These are phyloP conservation scores for Aspergillus sp. DNA, from an alignment of 2,329 filamentous ascomycete genomes.

Conservation along the genomic window DNA sequence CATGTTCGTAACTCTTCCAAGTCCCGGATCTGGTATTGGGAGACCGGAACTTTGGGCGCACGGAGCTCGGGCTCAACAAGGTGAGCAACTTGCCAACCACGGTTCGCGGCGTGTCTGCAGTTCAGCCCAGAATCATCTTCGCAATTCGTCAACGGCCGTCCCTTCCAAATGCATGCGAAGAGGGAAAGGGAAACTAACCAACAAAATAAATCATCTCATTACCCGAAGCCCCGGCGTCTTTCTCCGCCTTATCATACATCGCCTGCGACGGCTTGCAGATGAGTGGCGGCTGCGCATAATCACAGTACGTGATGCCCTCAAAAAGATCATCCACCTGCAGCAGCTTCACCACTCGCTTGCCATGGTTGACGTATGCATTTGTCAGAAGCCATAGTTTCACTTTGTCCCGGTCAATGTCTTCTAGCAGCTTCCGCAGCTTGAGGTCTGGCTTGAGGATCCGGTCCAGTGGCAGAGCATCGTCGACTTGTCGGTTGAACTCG, in stretches of 20 bases:
- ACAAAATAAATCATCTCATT: conserved; percentile 85
- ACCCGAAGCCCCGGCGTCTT: conserved; percentile 69
- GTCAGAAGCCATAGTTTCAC: conserved; percentile 93
- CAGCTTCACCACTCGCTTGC: conserved; percentile 74
- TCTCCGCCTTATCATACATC: conserved; percentile 89
- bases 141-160: conserved; percentile 15
- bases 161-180: neutral
- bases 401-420: conserved; percentile 78
- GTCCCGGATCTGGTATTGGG: conserved; percentile 71
- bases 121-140: conserved; percentile 82
- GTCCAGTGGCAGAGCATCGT: conserved; percentile 89
- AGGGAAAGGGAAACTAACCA: conserved; percentile 56
- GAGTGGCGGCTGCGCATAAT: conserved; percentile 72
- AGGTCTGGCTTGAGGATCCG: conserved; percentile 77
- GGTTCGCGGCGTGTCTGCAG: conserved; percentile 70
- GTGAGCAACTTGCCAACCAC: conserved; percentile 86
- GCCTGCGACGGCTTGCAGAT: conserved; percentile 82
- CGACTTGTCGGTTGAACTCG: conserved; percentile 91
- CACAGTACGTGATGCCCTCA: conserved; percentile 92
- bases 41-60: conserved; percentile 63
- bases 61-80: conserved; percentile 75
- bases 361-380: conserved; percentile 92
- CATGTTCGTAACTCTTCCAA: conserved; percentile 72
- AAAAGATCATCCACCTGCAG: conserved; percentile 85
- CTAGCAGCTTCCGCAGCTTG: conserved; percentile 70